These are phyloP conservation scores for Knufia fluminis DNA, from an alignment of 2,329 filamentous ascomycete species.

Conservation along the genomic window DNA sequence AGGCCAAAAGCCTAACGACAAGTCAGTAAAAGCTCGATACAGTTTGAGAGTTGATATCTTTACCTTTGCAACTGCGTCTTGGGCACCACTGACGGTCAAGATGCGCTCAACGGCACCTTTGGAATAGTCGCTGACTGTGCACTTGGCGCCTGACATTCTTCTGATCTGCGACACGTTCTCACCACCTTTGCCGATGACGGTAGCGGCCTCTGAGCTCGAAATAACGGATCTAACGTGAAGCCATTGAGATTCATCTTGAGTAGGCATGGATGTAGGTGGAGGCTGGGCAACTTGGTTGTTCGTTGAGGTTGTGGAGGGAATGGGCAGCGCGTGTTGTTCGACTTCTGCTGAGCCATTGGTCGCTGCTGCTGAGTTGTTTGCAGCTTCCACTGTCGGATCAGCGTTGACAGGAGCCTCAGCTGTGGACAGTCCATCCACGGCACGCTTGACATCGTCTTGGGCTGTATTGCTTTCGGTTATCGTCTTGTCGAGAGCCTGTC, in stretches of 20 bases:
- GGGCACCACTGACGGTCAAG: slow-evolving; percentile 88
- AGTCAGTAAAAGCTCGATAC: slow-evolving; percentile 24
- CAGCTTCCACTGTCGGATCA: slow-evolving; percentile 23
- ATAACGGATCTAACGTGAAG: slow-evolving; percentile 96
- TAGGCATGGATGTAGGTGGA: slow-evolving; percentile 33
- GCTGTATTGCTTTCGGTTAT: slow-evolving; percentile 56
- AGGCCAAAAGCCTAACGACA: slow-evolving; percentile 73
- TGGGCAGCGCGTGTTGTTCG: slow-evolving; percentile 40
- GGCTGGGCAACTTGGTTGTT: slow-evolving; percentile 41
- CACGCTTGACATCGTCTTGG: slow-evolving; percentile 55
- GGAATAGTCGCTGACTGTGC: slow-evolving; percentile 96
- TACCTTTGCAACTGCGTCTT: slow-evolving; percentile 95
- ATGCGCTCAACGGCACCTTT: slow-evolving; percentile 96
- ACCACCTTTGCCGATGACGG: slow-evolving; percentile 95
- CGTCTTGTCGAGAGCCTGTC: slow-evolving; percentile 88
- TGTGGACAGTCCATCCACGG: slow-evolving; percentile 36
- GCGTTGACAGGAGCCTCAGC: slow-evolving; percentile 30
- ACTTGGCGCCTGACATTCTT: slow-evolving; percentile 90
- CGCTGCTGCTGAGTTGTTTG: slow-evolving; percentile 7
- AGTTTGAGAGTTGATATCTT: slow-evolving; percentile 24
- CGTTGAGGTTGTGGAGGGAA: slow-evolving; percentile 48
- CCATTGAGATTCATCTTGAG: slow-evolving; percentile 88
- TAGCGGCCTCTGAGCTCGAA: slow-evolving; percentile 92
- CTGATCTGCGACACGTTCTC: slow-evolving; percentile 98
- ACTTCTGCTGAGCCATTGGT: slow-evolving; percentile 23